Evolutionary conservation across 139 green algal species (phyloP).

Genomic region (Chlamydomonas sp.): DNA sequence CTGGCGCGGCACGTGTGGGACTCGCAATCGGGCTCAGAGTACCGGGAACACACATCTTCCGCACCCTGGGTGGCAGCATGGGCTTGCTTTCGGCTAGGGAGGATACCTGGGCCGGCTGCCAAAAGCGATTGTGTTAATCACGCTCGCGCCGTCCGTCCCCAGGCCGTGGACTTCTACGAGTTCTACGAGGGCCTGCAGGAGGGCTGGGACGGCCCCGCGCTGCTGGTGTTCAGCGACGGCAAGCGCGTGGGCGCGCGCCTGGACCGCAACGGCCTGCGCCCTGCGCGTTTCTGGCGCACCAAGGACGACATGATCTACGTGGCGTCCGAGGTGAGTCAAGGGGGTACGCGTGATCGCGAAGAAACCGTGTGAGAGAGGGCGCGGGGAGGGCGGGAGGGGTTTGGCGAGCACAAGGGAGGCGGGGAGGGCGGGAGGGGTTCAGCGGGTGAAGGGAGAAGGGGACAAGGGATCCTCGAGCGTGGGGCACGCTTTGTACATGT

Average conservation of each 20-base stretch:
- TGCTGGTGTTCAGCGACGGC: slow-evolving; percentile 98
- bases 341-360: too few relatives aligned
- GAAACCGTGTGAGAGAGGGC: too few relatives aligned
- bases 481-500: too few relatives aligned
- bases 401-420: too few relatives aligned
- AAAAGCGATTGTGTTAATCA: not conserved
- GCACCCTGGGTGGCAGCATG: not conserved
- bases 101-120: not conserved
- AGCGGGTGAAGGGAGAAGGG: not conserved
- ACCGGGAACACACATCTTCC: too few relatives aligned
- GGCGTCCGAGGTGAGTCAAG: slow-evolving; percentile 93
- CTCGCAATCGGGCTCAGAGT: too few relatives aligned
- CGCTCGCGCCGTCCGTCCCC: not conserved
- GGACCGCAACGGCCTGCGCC: slow-evolving; percentile 98
- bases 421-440: not conserved
- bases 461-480: not conserved
- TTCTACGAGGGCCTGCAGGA: slow-evolving; percentile 98
- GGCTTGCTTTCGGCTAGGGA: not conserved
- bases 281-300: slow-evolving; percentile 97
- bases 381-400: too few relatives aligned
- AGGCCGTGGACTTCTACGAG: slow-evolving; percentile 92
- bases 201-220: slow-evolving; percentile 97
- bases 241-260: slow-evolving; percentile 90
- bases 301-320: slow-evolving; percentile 97
- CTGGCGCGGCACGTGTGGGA: too few relatives aligned